phyloP scores from a whole-genome alignment of 192 early-diverging fungal species.

The Coemansia sp. region DNA sequence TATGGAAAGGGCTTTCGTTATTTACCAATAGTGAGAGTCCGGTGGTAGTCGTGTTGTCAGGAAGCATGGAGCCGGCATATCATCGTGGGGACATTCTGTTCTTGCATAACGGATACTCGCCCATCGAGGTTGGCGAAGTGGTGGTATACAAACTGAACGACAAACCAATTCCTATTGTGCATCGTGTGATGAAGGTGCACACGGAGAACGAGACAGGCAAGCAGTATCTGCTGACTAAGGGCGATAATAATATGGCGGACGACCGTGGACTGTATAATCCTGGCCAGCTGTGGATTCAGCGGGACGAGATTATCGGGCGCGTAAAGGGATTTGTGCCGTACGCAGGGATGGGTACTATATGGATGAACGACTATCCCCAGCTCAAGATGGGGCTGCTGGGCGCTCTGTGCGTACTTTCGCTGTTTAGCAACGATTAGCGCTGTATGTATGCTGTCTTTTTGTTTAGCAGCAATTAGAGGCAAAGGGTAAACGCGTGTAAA shows the following conservation, averaged over 20 bases:
- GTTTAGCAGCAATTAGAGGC: neutral
- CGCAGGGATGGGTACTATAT: conserved; percentile 93
- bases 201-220: conserved; percentile 70
- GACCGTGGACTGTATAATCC: conserved; percentile 87
- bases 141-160: conserved; percentile 89
- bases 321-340: conserved; percentile 88
- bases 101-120: conserved; percentile 66
- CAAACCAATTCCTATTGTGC: conserved; percentile 93
- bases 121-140: conserved; percentile 88
- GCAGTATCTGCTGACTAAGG: conserved; percentile 92
- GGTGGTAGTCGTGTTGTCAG: conserved; percentile 95
- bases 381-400: conserved; percentile 82
- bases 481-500: neutral
- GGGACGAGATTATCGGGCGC: conserved; percentile 86
- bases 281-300: conserved; percentile 88
- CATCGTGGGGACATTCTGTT: conserved; percentile 91
- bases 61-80: conserved; percentile 97
- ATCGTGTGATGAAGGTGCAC: conserved; percentile 92
- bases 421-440: conserved; percentile 65
- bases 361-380: conserved; percentile 94
- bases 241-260: conserved; percentile 89
- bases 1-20: conserved; percentile 90
- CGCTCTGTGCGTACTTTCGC: conserved; percentile 68
- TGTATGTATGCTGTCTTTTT: neutral
- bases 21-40: conserved; percentile 90